A percentile compares a stretch with the other conserved stretches of the same genome.
Evolutionary conservation across 2,329 filamentous ascomycete species (phyloP).

Genomic region (Eutypella sp.): DNA sequence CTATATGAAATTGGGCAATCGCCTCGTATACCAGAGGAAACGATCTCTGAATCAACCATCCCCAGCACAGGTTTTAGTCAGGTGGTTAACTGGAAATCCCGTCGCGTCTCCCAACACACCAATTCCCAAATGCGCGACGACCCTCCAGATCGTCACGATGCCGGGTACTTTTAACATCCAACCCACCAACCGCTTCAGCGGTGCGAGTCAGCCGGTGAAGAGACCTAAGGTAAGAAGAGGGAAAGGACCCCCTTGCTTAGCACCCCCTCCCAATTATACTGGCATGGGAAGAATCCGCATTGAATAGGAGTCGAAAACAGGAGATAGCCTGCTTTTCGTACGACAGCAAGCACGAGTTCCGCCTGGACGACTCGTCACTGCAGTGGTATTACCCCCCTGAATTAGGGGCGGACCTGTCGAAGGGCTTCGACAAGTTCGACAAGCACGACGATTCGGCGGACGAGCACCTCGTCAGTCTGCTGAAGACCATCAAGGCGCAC

Average conservation of each 20-base stretch:
- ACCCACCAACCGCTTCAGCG: slow-evolving; percentile 64
- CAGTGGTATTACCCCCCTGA: slow-evolving; percentile 81
- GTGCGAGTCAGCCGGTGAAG: slow-evolving; percentile 64
- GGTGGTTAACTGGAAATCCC: too few relatives aligned
- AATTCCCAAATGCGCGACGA: too few relatives aligned
- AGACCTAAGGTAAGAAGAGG: slow-evolving; percentile 59
- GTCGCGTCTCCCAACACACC: too few relatives aligned
- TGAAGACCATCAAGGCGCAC: slow-evolving; percentile 68
- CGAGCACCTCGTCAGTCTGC: slow-evolving; percentile 79
- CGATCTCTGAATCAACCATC: too few relatives aligned
- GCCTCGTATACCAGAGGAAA: too few relatives aligned
- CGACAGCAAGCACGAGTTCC: slow-evolving; percentile 74
- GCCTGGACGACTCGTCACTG: slow-evolving; percentile 71
- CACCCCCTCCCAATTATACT: neutral
- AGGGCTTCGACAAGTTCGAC: slow-evolving; percentile 76
- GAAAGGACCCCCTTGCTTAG: neutral
- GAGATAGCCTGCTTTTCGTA: slow-evolving; percentile 95
- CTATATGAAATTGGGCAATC: too few relatives aligned
- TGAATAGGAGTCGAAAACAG: too few relatives aligned
- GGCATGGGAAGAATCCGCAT: too few relatives aligned
- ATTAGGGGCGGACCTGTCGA: slow-evolving; percentile 68
- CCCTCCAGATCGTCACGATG: slow-evolving; percentile 9
- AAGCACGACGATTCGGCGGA: slow-evolving; percentile 79
- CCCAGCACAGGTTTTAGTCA: too few relatives aligned
- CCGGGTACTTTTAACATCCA: slow-evolving; percentile 54